A percentile compares a stretch with the other conserved stretches of the same genome.
These are phyloP conservation scores for Globisporangium polare DNA, from an alignment of 352 stramenopile genomes.

Conservation along the genomic window DNA sequence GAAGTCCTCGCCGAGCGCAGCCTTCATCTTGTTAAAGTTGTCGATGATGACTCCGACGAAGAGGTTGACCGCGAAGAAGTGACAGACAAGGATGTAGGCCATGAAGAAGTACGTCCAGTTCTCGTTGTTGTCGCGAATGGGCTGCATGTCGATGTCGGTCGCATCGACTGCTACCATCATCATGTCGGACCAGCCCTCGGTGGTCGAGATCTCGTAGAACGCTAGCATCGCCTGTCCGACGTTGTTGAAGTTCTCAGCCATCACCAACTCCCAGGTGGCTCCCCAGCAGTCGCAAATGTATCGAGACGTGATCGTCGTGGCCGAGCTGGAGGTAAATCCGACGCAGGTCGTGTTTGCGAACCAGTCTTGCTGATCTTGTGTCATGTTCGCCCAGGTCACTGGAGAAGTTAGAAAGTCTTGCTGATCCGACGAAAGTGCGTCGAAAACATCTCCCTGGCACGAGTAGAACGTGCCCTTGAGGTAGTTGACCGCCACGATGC, in stretches of 20 bases:
- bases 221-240: conserved; percentile 70
- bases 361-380: conserved; percentile 33
- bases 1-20: conserved; percentile 59
- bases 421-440: conserved; percentile 32
- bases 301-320: conserved; percentile 43
- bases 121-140: conserved; percentile 79
- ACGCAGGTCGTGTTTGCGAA: conserved; percentile 48
- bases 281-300: conserved; percentile 70
- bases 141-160: conserved; percentile 90
- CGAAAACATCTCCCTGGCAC: conserved; percentile 70
- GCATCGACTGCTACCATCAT: conserved; percentile 91
- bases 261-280: conserved; percentile 39
- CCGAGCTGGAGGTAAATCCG: conserved; percentile 21
- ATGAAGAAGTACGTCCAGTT: conserved; percentile 87
- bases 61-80: conserved; percentile 93
- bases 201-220: conserved; percentile 93
- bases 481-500: conserved; percentile 93
- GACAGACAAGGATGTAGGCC: conserved; percentile 89
- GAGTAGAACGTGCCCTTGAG: conserved; percentile 89
- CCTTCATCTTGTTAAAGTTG: conserved; percentile 93
- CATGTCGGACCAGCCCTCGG: conserved; percentile 90
- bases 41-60: conserved; percentile 95
- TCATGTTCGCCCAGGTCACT: conserved; percentile 30
- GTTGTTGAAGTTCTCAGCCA: conserved; percentile 87
- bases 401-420: conserved; percentile 45